Conservation (phyloP, 257 asterid genomes). For the Salvia rosmarinus region DNA sequence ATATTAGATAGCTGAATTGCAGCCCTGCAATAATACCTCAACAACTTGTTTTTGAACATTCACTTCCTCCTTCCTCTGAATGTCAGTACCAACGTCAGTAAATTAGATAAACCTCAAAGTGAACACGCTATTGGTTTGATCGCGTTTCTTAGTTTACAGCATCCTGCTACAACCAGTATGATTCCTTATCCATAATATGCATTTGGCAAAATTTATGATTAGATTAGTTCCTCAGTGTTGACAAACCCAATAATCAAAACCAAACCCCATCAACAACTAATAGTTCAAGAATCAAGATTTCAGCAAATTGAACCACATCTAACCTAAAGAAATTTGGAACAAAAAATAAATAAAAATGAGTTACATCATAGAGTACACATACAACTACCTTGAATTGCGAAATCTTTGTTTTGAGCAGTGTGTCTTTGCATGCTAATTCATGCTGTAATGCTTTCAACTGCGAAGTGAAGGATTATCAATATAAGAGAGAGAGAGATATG, state of each 20-base stretch:
- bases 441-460: constrained; percentile 80
- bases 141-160: no score
- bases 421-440: constrained; percentile 74
- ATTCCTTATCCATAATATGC: neutral
- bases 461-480: constrained; percentile 2
- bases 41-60: no score
- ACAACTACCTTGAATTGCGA: constrained; percentile 43
- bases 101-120: neutral
- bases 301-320: neutral
- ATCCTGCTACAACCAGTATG: no score
- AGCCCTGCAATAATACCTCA: no score
- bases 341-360: no score
- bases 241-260: neutral
- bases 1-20: neutral
- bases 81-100: no score
- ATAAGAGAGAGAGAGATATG: neutral
- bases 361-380: no score
- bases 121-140: no score
- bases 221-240: neutral
- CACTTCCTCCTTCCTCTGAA: no score
- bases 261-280: neutral
- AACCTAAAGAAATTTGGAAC: no score
- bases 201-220: neutral
- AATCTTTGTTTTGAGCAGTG: constrained; percentile 61
- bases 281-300: neutral